A percentile compares a stretch with the other conserved stretches of the same genome.
phyloP scores from a whole-genome alignment of 257 asterid species.

The Jaltomata sinuosa region DNA sequence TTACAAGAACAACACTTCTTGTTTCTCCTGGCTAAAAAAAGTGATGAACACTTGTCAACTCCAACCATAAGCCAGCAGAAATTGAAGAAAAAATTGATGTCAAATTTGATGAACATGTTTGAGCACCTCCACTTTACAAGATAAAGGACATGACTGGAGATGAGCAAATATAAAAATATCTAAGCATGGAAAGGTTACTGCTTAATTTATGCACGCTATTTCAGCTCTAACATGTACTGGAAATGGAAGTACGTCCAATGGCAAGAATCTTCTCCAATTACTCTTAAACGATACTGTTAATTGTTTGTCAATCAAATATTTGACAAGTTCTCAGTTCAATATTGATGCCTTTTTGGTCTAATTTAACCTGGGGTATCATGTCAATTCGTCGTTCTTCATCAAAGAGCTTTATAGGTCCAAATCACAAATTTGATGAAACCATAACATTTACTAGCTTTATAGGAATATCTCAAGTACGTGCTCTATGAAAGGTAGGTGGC shows the following conservation, averaged over 20 bases:
- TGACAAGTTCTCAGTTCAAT: background rate
- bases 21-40: slow-evolving; percentile 88
- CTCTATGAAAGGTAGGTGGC: background rate
- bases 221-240: background rate
- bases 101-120: background rate
- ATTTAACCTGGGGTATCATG: background rate
- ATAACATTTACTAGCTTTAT: background rate
- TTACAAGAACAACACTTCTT: slow-evolving; percentile 79
- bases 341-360: background rate
- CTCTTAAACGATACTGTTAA: background rate
- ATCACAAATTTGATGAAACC: background rate
- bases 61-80: background rate
- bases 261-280: background rate
- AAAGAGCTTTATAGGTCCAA: background rate
- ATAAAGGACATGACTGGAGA: background rate
- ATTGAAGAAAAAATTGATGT: background rate
- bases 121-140: background rate
- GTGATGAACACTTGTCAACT: background rate
- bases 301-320: background rate
- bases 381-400: background rate
- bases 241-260: background rate
- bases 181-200: background rate
- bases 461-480: background rate
- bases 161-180: background rate
- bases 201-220: background rate